Conservation (phyloP, 352 stramenopile genomes). For the Globisporangium cylindrosporum region DNA sequence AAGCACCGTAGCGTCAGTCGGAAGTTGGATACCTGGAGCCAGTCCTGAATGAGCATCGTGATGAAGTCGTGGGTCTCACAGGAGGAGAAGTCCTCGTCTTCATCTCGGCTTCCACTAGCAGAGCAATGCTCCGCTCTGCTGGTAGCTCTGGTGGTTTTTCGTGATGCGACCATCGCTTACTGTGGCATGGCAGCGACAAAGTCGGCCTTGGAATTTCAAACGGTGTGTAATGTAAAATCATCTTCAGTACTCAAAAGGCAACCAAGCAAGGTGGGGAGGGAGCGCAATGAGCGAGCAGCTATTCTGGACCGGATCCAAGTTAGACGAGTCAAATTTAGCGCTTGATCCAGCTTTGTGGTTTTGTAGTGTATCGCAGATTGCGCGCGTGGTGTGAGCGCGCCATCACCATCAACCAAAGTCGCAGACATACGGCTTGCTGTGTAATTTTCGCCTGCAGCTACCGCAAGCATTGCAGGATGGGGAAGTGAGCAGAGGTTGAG, state of each 20-base stretch:
- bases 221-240: neutral
- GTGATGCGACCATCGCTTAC: neutral
- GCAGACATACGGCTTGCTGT: neutral
- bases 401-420: neutral
- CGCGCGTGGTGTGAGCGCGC: too few species aligned
- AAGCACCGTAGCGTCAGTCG: constrained; percentile 35
- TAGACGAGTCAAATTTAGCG: neutral
- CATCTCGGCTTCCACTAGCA: neutral
- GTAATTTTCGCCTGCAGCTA: neutral
- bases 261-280: neutral
- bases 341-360: neutral
- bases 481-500: neutral
- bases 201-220: neutral
- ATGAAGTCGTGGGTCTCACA: constrained; percentile 12
- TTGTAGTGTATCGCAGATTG: neutral
- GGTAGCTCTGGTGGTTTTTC: neutral
- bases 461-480: neutral
- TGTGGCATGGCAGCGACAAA: neutral
- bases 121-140: neutral
- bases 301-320: neutral
- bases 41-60: constrained; percentile 47
- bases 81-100: constrained; percentile 1
- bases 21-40: constrained; percentile 34
- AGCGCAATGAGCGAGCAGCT: neutral
- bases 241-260: neutral